Evolutionary conservation across 192 early-diverging fungal genomes (phyloP).

Genomic region (Bifiguratus adelaidae): DNA sequence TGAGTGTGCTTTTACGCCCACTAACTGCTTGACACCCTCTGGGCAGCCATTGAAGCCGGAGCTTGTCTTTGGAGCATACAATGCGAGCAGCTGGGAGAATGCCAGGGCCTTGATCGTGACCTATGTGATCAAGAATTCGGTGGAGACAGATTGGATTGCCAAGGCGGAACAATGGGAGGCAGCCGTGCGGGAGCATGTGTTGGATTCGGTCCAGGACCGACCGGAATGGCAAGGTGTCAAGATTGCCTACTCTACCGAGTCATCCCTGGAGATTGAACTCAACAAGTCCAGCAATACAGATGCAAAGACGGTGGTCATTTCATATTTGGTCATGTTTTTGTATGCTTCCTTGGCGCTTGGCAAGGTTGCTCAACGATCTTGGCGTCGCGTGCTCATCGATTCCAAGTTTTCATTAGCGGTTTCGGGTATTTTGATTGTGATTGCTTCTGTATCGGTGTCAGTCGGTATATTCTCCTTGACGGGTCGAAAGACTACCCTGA

Average conservation of each 20-base stretch:
- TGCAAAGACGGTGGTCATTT: constrained; percentile 35
- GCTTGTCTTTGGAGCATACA: constrained; percentile 43
- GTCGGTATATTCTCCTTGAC: constrained; percentile 50
- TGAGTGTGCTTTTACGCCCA: constrained; percentile 30
- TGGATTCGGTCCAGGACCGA: constrained; percentile 6
- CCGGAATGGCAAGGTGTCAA: constrained; percentile 21
- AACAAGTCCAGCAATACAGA: constrained; percentile 53
- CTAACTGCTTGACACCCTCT: constrained; percentile 44
- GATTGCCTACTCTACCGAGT: constrained; percentile 48
- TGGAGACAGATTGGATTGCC: constrained; percentile 17
- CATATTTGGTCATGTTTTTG: constrained; percentile 51
- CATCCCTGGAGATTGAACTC: constrained; percentile 46
- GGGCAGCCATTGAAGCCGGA: constrained; percentile 51
- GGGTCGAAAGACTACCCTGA: constrained; percentile 49
- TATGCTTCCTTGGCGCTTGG: constrained; percentile 53
- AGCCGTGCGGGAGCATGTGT: constrained; percentile 21
- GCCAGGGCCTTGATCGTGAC: constrained; percentile 49
- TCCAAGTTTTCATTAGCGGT: constrained; percentile 50
- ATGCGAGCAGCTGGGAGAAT: constrained; percentile 15
- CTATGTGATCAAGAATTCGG: constrained; percentile 43
- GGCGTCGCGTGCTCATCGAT: constrained; percentile 37
- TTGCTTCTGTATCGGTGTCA: constrained; percentile 45
- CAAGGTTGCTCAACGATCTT: constrained; percentile 16
- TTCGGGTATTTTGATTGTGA: constrained; percentile 46
- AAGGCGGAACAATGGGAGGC: constrained; percentile 46